Base-by-base conservation (phyloP, 306 rosid genomes). In the Dryas alaskensis region DNA sequence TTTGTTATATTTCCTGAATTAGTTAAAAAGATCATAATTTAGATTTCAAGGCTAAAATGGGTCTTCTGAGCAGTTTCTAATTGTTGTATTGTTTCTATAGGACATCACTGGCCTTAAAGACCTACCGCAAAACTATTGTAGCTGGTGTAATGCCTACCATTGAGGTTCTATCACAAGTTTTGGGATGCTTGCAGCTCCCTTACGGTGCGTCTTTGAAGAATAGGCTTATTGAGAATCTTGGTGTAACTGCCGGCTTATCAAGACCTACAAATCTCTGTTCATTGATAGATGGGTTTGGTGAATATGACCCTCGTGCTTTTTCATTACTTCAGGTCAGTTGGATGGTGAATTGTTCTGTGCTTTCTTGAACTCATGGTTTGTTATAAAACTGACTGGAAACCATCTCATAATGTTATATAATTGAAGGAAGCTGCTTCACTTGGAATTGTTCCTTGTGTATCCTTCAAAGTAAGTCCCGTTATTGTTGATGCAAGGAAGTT, bases 181-280 rank as follows among this genome's bases (percentile, higher is more conserved):
- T 94, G 85, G 99, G 99, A 81, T 94, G 99, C 89, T 76, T 94
- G 84, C 87, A 77, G 74, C 80, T 91, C 78, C 97, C 97, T n/a
- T 77, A 46, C 5, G 96, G 89, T 62, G 58, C 74, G 45, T 81
- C 86, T 13, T 74, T 88, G 70, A 92, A 87, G 84, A 65, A 63
- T 64, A 87, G 86, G 76, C 91, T 94, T 62, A 82, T 88, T 75
- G 96, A 92, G 79, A 84, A 81, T 82, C 81, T 89, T 61, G 95
- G 90, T 84, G 83, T 94, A 51, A 77, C 67, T 74, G 82, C 75
- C 37, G 88, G 84, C 65, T 25, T 70, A 71, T 84, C 95, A 60
- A 76, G 78, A 79, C 67, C 61, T 64, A 83, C 96, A 80, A 88
- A 81, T 78, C 92, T 92, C 74, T 78, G 80, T 80, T 89, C 99